phyloP scores from a whole-genome alignment of 2,329 filamentous ascomycete genomes.

The Leptosphaerulina australis region DNA sequence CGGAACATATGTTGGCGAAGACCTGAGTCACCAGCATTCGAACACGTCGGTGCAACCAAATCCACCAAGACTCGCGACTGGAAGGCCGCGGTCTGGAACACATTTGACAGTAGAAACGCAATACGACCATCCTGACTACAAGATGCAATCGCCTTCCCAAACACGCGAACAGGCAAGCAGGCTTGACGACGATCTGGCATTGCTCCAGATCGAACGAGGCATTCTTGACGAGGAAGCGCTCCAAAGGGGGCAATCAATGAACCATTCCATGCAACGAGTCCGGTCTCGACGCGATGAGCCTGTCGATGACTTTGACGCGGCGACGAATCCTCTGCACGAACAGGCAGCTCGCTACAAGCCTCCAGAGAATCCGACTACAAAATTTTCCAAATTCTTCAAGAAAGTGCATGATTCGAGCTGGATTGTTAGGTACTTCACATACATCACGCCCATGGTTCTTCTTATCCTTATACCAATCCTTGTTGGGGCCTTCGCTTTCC shows the following conservation, averaged over 20 bases:
- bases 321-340: constrained; percentile 72
- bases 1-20: constrained; percentile 48
- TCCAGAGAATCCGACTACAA: constrained; percentile 66
- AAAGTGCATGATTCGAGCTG: constrained; percentile 69
- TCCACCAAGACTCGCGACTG: constrained; percentile 15
- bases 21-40: constrained; percentile 39
- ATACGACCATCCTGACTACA: constrained; percentile 37
- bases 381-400: constrained; percentile 68
- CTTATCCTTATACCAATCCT: constrained; percentile 72
- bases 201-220: constrained; percentile 69
- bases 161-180: constrained; percentile 65
- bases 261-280: constrained; percentile 57
- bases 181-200: constrained; percentile 68
- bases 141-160: constrained; percentile 59
- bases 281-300: constrained; percentile 62
- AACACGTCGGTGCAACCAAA: constrained; percentile 16
- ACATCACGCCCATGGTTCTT: constrained; percentile 69
- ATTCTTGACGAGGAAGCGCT: constrained; percentile 54
- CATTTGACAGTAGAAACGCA: constrained; percentile 58
- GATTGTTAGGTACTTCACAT: constrained; percentile 72
- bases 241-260: constrained; percentile 43
- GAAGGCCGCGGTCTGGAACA: constrained; percentile 44
- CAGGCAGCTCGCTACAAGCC: constrained; percentile 69
- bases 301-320: constrained; percentile 69
- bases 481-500: constrained; percentile 65